Evolutionary conservation across 2,329 filamentous ascomycete genomes (phyloP).

Genomic region (Coniochaeta prunicola): DNA sequence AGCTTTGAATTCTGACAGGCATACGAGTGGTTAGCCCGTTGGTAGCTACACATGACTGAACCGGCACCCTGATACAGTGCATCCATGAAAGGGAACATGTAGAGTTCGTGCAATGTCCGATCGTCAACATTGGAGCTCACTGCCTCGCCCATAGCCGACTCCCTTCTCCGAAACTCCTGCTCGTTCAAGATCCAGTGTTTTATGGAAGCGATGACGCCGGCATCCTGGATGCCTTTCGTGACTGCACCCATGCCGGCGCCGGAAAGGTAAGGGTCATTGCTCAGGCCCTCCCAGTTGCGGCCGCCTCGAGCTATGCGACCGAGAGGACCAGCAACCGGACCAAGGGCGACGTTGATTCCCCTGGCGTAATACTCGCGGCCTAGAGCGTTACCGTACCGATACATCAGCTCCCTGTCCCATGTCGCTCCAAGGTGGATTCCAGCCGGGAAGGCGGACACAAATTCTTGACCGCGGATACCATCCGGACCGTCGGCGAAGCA

Average conservation of each 20-base stretch:
- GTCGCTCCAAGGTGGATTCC: constrained; percentile 64
- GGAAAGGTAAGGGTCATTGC: constrained; percentile 23
- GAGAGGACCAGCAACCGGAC: constrained; percentile 48
- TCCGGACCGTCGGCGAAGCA: constrained; percentile 35
- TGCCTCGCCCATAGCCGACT: constrained; percentile 33
- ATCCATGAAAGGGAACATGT: constrained; percentile 60
- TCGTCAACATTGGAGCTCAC: constrained; percentile 58
- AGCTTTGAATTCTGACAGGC: constrained; percentile 66
- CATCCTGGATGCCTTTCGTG: constrained; percentile 19
- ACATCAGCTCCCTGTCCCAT: constrained; percentile 61
- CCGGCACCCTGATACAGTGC: constrained; percentile 48
- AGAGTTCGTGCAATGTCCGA: constrained; percentile 57
- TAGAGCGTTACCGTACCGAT: constrained; percentile 59
- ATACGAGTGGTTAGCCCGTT: constrained; percentile 65
- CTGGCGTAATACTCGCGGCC: constrained; percentile 61
- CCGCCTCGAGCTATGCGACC: constrained; percentile 57
- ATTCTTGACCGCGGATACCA: constrained; percentile 24
- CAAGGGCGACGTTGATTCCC: constrained; percentile 64
- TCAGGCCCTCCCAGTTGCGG: constrained; percentile 49
- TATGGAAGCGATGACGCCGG: constrained; percentile 69
- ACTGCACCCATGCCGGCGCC: constrained; percentile 20
- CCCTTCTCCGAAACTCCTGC: constrained; percentile 44
- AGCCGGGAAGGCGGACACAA: constrained; percentile 48
- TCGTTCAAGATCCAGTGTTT: constrained; percentile 58
- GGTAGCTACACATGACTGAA: constrained; percentile 62